These are phyloP conservation scores for Vanderwaltozyma verrucispora DNA, from an alignment of 805 yeast genomes.

Conservation along the genomic window DNA sequence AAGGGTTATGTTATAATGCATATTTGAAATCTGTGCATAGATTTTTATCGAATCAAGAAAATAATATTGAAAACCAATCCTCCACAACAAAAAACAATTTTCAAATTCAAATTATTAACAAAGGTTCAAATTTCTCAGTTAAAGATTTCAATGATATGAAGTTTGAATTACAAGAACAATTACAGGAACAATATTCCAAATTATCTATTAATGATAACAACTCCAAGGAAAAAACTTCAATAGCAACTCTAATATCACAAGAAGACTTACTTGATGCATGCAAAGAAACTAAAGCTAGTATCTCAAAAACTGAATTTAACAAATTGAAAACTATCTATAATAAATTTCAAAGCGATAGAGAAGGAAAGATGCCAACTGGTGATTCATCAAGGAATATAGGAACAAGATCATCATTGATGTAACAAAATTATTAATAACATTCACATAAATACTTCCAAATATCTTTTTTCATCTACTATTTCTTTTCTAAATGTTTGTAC, in stretches of 20 bases:
- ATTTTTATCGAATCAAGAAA: constrained; percentile 34
- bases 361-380: constrained; percentile 85
- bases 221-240: not conserved
- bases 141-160: not conserved
- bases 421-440: constrained; percentile 8
- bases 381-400: constrained; percentile 72
- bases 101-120: not conserved
- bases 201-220: not conserved
- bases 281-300: constrained; percentile 78
- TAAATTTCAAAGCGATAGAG: constrained; percentile 66
- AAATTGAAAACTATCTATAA: constrained; percentile 57
- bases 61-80: not conserved
- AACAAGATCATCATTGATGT: constrained; percentile 76
- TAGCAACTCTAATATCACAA: constrained; percentile 30
- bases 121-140: not conserved
- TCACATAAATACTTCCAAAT: no score
- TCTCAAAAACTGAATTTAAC: constrained; percentile 57
- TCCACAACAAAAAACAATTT: no score
- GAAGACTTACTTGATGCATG: constrained; percentile 54
- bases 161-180: not conserved
- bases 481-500: no score
- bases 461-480: no score
- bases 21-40: constrained; percentile 77
- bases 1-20: constrained; percentile 85
- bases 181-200: not conserved